phyloP scores from a whole-genome alignment of 2,329 filamentous ascomycete genomes.

The Cladosporium sp. region DNA sequence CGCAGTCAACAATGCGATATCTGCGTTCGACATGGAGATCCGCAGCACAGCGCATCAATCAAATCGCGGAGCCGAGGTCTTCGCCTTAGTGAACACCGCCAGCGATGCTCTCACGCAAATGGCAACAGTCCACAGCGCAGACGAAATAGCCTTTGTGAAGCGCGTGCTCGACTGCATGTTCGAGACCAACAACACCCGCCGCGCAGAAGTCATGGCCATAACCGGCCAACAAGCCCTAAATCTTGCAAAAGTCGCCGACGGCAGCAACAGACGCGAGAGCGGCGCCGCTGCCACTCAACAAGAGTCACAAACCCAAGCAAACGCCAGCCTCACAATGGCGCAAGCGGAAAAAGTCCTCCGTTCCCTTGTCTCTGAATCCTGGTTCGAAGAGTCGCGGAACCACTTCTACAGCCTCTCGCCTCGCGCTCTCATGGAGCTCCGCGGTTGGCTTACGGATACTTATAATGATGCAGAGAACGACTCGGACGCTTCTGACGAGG shows the following conservation, averaged over 20 bases:
- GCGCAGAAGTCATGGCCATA: slow-evolving; percentile 80
- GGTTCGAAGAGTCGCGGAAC: slow-evolving; percentile 70
- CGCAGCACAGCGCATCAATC: slow-evolving; percentile 67
- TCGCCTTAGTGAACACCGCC: slow-evolving; percentile 81
- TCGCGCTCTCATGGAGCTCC: slow-evolving; percentile 77
- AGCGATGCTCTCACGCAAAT: slow-evolving; percentile 83
- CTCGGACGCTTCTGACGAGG: slow-evolving; percentile 42
- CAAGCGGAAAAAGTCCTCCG: slow-evolving; percentile 72
- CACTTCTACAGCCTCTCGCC: slow-evolving; percentile 74
- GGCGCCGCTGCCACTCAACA: neutral
- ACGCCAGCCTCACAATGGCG: slow-evolving; percentile 60
- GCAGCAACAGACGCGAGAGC: slow-evolving; percentile 29
- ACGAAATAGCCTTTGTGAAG: slow-evolving; percentile 88
- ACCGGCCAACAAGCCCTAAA: slow-evolving; percentile 74
- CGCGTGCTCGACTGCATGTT: slow-evolving; percentile 88
- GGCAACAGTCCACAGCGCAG: slow-evolving; percentile 72
- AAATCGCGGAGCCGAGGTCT: slow-evolving; percentile 53
- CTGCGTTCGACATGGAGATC: slow-evolving; percentile 83
- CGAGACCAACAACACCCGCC: slow-evolving; percentile 73
- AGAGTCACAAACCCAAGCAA: slow-evolving; percentile 14
- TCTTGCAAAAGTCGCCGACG: slow-evolving; percentile 48
- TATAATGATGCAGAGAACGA: slow-evolving; percentile 72
- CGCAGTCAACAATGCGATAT: slow-evolving; percentile 66
- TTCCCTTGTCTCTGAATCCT: slow-evolving; percentile 71
- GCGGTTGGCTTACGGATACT: slow-evolving; percentile 76